These are phyloP conservation scores for Hortiboletus flavorubellus DNA, from an alignment of 768 basidiomycete species.

Conservation along the genomic window DNA sequence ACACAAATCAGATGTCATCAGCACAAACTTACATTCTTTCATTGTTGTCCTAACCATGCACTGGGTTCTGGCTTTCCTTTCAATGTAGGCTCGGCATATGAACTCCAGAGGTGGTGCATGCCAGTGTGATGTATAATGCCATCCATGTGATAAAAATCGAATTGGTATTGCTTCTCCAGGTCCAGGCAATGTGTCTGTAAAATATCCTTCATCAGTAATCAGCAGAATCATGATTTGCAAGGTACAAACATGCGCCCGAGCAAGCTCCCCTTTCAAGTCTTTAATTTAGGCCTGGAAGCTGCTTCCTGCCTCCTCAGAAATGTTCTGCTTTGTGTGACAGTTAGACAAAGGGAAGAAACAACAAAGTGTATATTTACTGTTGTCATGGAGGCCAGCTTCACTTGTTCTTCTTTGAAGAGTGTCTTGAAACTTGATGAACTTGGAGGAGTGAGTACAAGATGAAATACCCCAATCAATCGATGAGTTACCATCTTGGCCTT, in stretches of 20 bases:
- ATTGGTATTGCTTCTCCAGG: conserved; percentile 56
- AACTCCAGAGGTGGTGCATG: conserved; percentile 58
- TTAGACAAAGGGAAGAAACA: conserved; percentile 9
- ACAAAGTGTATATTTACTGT: conserved; percentile 37
- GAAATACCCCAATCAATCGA: neutral
- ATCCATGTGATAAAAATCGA: conserved; percentile 81
- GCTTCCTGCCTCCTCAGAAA: conserved; percentile 71
- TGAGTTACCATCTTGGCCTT: conserved; percentile 69
- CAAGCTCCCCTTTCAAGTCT: conserved; percentile 61
- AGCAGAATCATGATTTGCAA: neutral
- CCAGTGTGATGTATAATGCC: conserved; percentile 70
- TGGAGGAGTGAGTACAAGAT: conserved; percentile 3
- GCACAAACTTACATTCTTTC: conserved; percentile 39
- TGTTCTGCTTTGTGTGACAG: conserved; percentile 33
- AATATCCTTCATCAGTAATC: neutral
- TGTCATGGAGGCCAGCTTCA: conserved; percentile 46
- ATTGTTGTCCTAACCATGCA: conserved; percentile 70
- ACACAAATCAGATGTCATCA: neutral
- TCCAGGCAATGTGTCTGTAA: conserved; percentile 50
- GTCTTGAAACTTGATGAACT: conserved; percentile 95
- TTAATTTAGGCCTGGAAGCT: conserved; percentile 63
- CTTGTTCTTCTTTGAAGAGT: conserved; percentile 78
- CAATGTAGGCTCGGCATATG: conserved; percentile 49
- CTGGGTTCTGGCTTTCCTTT: conserved; percentile 47
- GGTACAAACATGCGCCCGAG: conserved; percentile 48